Evolutionary conservation across 768 basidiomycete genomes (phyloP).

Genomic region (Pisolithus marmoratus): DNA sequence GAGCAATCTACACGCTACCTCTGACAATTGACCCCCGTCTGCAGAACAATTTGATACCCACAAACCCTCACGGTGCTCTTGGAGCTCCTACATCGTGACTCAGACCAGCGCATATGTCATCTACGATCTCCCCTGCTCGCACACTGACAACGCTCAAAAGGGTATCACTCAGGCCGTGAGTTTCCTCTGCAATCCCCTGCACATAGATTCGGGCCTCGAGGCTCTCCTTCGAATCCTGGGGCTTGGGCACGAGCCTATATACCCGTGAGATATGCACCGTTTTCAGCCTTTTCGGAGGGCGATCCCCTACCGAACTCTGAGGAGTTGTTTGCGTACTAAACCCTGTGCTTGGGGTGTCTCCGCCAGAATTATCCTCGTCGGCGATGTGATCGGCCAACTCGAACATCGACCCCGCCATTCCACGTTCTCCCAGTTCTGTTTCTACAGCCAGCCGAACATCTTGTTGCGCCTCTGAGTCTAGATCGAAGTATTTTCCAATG

Average conservation of each 20-base stretch:
- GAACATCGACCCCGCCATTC: constrained; percentile 2
- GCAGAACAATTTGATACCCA: too few relatives aligned
- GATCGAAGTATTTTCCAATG: constrained; percentile 34
- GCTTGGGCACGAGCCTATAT: constrained; percentile 36
- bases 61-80: too few relatives aligned
- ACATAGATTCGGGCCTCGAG: constrained; percentile 28
- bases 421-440: neutral
- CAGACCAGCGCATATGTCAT: constrained; percentile 25
- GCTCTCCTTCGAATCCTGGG: constrained; percentile 1
- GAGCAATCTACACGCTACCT: too few relatives aligned
- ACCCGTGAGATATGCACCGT: constrained; percentile 33
- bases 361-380: neutral
- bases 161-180: constrained; percentile 39
- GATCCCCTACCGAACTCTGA: constrained; percentile 18
- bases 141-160: constrained; percentile 40
- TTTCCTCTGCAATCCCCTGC: constrained; percentile 33
- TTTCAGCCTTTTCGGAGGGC: constrained; percentile 14
- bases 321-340: constrained; percentile 11
- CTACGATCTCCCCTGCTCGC: constrained; percentile 41
- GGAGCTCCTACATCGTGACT: neutral
- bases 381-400: constrained; percentile 1
- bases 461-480: constrained; percentile 11
- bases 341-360: constrained; percentile 1
- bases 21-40: too few relatives aligned
- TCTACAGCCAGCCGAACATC: constrained; percentile 8